Evolutionary conservation across 495 filamentous ascomycete genomes (phyloP), one percentile per base, ranked within the genome.

Genomic region (Aspergillus bertholletiae): DNA sequence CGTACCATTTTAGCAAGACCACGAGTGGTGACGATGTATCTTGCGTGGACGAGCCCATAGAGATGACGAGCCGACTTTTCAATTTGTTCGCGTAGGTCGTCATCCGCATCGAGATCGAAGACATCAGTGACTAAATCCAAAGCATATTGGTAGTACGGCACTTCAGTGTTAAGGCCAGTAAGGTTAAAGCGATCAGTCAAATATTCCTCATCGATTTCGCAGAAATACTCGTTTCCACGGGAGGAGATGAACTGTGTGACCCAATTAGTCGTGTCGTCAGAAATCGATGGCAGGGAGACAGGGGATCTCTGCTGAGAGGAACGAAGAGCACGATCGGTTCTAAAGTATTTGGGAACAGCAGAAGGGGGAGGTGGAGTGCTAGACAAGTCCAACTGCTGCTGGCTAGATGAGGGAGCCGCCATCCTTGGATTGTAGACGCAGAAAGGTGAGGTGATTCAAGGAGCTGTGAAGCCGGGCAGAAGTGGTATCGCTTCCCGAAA

Each of bases 111-210:
- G 63, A 97, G 87, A 63, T 99, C 94, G 70, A 99, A 99, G 41
- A 97, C 93, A 65, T 99, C 94, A n/a, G 95, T 99, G 46, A 99
- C 89, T n/a, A 99, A 83, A 66, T 99, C 94, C 24, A 99, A 82
- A 11, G 94, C 95, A 81, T 97, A 95, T 69, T 99, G 93, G 66
- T 99, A 99, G 78, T 97, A 96, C 55, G 94, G 88, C 5, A 99
- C 94, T 68, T 99, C 94, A 28, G 91, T 90, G 70, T 97, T 97
- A 28, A 99, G 83, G 39, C 93, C 94, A 11, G 94, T 99, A 28
- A 99, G 79, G 70, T 99, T 99, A 80, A 99, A 99, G 37, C 94
- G 87, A 69, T 99, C 94, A 47, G 93, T 97, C 17, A 99, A 79
- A 68, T 99, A 99, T 57, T 99, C 94, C 69, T 99, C 94, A 69